Base-by-base conservation (phyloP, 768 basidiomycete genomes). In the Cubamyces lactineus region DNA sequence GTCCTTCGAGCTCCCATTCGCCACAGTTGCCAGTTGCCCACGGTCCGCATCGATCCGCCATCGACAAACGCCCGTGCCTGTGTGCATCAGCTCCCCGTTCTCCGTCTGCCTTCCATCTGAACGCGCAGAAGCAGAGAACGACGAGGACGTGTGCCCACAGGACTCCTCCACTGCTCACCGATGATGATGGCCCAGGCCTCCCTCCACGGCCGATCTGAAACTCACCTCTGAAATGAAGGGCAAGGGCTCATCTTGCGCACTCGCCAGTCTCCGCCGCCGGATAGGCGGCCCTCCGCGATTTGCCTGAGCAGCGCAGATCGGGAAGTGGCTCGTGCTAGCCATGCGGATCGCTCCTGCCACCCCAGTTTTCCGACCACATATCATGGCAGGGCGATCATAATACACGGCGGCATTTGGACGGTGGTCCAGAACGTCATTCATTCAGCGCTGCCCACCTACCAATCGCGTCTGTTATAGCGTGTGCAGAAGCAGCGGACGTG, bases 151-250 rank as follows among this genome's bases (percentile, higher is more conserved):
- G 52, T 63, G 62, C 52, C 62, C 62, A 53, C 56, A 41, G 28
- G 16, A 13, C 7, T 28, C 30, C 49, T 46, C 49, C n/a, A 30
- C 42, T 30, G 51, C 21, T 48, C 43, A 58, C 46, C 56, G 49
- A 57, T 57, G 50, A 57, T 26, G 55, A 53, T 52, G 62, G 62
- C 24, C 62, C 30, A 58, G 62, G 16, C 62, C 62, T 28, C 43
- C 16, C n/a, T 41, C 19, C 21, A 24, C 53, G 59, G 42, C 57
- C 59, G 42, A 47, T 42, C 63, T 59, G 63, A 64, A 60, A 64
- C 63, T 43, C 43, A 60, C 63, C 62, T 60, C 63, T 19, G 38
- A 60, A 60, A 64, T 64, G 63, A 47, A 64, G 63, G 63, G 53
- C 57, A 49, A 38, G 49, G 48, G 41, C 38, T 26, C 43, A 30